Percentiles rank a stretch among this genome's conserved stretches.
Evolutionary conservation across 169 alveolate genomes (phyloP).

Genomic region (Cryptosporidium bovis): DNA sequence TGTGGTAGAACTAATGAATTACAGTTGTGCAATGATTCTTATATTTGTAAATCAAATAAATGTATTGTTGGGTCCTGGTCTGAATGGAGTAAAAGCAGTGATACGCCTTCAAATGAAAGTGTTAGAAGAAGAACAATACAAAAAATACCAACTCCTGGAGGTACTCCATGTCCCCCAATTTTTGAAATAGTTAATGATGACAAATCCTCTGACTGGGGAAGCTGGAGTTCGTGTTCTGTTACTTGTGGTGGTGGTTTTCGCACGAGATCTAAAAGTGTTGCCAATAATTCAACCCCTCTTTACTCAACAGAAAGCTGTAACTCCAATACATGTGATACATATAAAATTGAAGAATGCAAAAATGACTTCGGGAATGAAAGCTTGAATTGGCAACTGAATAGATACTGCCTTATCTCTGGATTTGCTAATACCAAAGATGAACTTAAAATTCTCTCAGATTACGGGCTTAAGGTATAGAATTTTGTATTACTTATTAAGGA

Average conservation of each 20-base stretch:
- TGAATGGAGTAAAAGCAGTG: slow-evolving; percentile 13
- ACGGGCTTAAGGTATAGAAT: slow-evolving; percentile 3
- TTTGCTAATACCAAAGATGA: slow-evolving; percentile 20
- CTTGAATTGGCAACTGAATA: slow-evolving; percentile 26
- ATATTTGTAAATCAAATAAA: slow-evolving; percentile 18
- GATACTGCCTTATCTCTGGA: slow-evolving; percentile 51
- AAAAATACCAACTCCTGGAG: slow-evolving; percentile 51
- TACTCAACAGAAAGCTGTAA: slow-evolving; percentile 30
- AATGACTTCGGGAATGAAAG: neutral
- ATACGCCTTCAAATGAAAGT: neutral
- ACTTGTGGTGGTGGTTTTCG: slow-evolving; percentile 55
- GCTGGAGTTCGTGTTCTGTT: slow-evolving; percentile 33
- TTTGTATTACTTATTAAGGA: too few relatives aligned
- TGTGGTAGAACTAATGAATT: slow-evolving; percentile 36
- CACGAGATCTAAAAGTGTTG: neutral
- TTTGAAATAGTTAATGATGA: slow-evolving; percentile 5
- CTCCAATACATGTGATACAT: slow-evolving; percentile 1
- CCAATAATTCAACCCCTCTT: neutral
- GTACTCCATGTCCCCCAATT: slow-evolving; percentile 34
- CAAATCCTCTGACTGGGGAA: slow-evolving; percentile 13
- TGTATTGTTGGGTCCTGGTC: slow-evolving; percentile 66
- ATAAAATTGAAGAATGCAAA: slow-evolving; percentile 18
- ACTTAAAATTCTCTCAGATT: neutral
- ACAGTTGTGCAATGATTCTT: slow-evolving; percentile 6
- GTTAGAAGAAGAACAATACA: slow-evolving; percentile 58